Evolutionary conservation across 2,329 filamentous ascomycete genomes (phyloP).

Genomic region (Neurospora crassa): DNA sequence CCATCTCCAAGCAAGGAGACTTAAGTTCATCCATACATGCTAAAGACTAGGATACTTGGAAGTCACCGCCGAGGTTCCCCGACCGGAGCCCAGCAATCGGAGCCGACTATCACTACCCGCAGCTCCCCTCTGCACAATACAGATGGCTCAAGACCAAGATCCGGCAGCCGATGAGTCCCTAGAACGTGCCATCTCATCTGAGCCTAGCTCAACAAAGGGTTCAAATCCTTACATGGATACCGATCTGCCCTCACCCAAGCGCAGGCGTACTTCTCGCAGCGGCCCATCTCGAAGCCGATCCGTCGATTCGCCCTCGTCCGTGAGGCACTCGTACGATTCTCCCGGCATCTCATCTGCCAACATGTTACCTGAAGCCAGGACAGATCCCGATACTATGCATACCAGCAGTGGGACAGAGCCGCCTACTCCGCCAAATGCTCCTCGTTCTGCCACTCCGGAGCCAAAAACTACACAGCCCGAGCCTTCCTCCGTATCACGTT

Average conservation of each 20-base stretch:
- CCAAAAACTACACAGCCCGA: conserved; percentile 24
- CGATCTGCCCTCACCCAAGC: conserved; percentile 47
- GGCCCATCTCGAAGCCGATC: conserved; percentile 43
- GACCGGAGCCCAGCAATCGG: conserved; percentile 42
- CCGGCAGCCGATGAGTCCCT: conserved; percentile 39
- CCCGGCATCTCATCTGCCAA: conserved; percentile 12
- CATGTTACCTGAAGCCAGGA: conserved; percentile 16
- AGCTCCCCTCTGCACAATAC: conserved; percentile 29
- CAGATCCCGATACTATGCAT: conserved; percentile 27
- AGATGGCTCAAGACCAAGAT: conserved; percentile 40
- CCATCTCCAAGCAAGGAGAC: not conserved
- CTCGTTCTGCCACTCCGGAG: conserved; percentile 33
- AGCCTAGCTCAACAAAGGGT: conserved; percentile 48
- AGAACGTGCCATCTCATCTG: conserved; percentile 52
- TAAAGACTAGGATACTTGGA: conserved; percentile 36
- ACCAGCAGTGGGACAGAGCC: conserved; percentile 21
- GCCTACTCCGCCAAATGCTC: conserved; percentile 24
- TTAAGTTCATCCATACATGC: conserved; percentile 38
- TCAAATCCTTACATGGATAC: conserved; percentile 56
- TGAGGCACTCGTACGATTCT: not conserved
- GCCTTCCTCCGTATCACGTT: conserved; percentile 32
- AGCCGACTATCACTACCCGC: conserved; percentile 33
- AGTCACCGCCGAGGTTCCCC: conserved; percentile 44
- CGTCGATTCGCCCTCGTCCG: conserved; percentile 20
- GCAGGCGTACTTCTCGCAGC: conserved; percentile 49